Evolutionary conservation across 2,329 filamentous ascomycete genomes (phyloP), one percentile per base, ranked within the genome.

Genomic region (Ampelomyces quisqualis): DNA sequence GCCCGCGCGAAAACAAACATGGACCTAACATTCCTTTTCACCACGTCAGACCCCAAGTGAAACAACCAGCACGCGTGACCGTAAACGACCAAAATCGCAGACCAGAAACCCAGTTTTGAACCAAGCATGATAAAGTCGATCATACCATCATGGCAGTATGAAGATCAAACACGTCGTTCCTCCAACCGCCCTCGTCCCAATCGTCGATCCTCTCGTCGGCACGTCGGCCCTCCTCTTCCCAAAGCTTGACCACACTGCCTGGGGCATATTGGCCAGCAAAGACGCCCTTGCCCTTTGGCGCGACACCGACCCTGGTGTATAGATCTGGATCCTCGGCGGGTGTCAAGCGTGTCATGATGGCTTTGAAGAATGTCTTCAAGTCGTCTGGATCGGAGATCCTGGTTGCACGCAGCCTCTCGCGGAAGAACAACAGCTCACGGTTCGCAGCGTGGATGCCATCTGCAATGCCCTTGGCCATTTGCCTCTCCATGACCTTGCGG

Each of bases 241-340:
- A 95, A n/a, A 95, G 69, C 70, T 87, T 90, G 36, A 93, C 86
- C 18, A 96, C 73, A 66, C 90, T 95, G 0, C 89, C 90, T 0
- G 91, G 91, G 1, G 91, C 85, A 70, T 95, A 96, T 2, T 89
- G 79, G 3, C 86, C 88, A 54, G 82, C 82, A 73, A 97, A 97
- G 0, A 91, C 75, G 20, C 80, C 80, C 50, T 75, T 72, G 11
- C 76, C 72, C 1, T 77, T 79, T 19, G 79, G 74, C 30, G 79
- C 77, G 7, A 95, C 72, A 1, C 89, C 89, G 11, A 94, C 73
- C 2, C 86, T 74, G 1, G 84, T 76, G 50, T 93, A 85, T 1
- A 94, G 55, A 64, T 95, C 87, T 1, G 88, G 84, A 62, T 93
- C 84, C 1, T 86, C 79, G 9, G 77, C 79, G 0, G 86, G 86